Base-by-base conservation (phyloP, 306 rosid genomes). In the Gastrolobium bilobum region DNA sequence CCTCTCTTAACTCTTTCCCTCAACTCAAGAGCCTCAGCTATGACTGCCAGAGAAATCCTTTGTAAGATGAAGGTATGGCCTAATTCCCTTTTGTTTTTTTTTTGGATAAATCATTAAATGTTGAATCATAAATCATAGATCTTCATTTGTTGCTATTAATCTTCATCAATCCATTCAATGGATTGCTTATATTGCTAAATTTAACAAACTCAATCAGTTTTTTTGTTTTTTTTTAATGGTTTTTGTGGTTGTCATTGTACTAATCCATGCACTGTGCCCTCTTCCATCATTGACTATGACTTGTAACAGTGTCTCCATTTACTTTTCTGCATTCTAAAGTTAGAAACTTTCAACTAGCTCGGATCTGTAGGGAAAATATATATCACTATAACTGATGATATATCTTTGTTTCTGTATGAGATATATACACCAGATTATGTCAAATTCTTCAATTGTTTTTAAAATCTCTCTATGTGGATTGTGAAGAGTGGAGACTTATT, bases 31-130 rank as follows among this genome's bases (percentile, higher is more conserved):
- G 11, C 9, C 40, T 31, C 48, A 81, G 69, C 81, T 80, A 94
- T 94, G 98, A 4, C 87, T 13, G 89, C 96, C 82, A 90, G 75
- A 84, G 96, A 94, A 65, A 87, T 94, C 53, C 89, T 94, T 76
- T 58, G 37, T 57, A 94, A 91, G 90, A 91, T 94, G 97, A 91
- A 94, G 96, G 97, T 94, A 69, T 56, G 42, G 3, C 13, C 53
- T 59, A 4, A n/a, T 5, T 56, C 2, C 75, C 59, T 74, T 38
- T 37, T 52, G n/a, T 53, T 69, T 11, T 3, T 68, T 3, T 43
- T 34, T 34, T 34, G 51, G 9, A 63, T 6, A 54, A 9, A 38
- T 0, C 10, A n/a, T 68, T 40, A 0, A 48, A 71, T 50, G 5
- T 43, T 68, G 20, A 43, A 73, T 74, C 62, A 56, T 0, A 20